A percentile compares a stretch with the other conserved stretches of the same genome.
These are phyloP conservation scores for Actinomortierella wolfii DNA, from an alignment of 371 early-diverging fungal species.

Conservation along the genomic window DNA sequence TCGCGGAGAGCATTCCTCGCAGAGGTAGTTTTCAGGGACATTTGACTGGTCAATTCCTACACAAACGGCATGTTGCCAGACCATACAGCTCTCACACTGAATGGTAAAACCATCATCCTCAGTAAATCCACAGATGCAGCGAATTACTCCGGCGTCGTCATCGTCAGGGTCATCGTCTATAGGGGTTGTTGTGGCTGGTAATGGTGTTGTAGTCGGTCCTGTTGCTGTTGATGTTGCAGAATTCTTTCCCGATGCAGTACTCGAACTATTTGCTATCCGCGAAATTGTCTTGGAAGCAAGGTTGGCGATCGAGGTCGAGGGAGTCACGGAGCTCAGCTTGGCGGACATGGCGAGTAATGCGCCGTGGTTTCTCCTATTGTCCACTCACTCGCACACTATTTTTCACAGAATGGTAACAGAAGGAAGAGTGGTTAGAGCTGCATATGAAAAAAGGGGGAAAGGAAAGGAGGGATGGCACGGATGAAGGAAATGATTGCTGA, in stretches of 20 bases:
- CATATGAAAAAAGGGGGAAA: neutral
- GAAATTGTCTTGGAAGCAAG: slow-evolving; percentile 27
- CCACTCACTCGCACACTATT: neutral
- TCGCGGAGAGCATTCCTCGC: slow-evolving; percentile 80
- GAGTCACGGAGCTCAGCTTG: slow-evolving; percentile 26
- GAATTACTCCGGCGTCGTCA: slow-evolving; percentile 87
- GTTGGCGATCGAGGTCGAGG: slow-evolving; percentile 36
- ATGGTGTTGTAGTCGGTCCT: slow-evolving; percentile 5
- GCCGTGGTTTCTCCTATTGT: neutral
- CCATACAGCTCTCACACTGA: slow-evolving; percentile 92
- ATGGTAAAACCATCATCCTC: slow-evolving; percentile 99
- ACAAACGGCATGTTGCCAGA: slow-evolving; percentile 96
- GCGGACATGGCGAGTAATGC: slow-evolving; percentile 18
- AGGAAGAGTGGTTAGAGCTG: slow-evolving; percentile 1
- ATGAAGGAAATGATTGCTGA: neutral
- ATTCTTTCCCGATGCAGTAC: slow-evolving; percentile 4
- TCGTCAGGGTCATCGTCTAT: slow-evolving; percentile 45
- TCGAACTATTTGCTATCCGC: slow-evolving; percentile 15
- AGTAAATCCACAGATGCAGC: slow-evolving; percentile 91
- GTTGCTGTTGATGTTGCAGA: slow-evolving; percentile 4
- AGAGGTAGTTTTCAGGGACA: slow-evolving; percentile 85
- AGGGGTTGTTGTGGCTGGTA: slow-evolving; percentile 19
- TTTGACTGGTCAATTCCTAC: slow-evolving; percentile 68
- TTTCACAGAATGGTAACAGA: slow-evolving; percentile 1
- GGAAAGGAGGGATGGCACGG: slow-evolving; percentile 1